These are phyloP conservation scores for Tricholoma matsutake DNA, from an alignment of 768 basidiomycete species.

Conservation along the genomic window DNA sequence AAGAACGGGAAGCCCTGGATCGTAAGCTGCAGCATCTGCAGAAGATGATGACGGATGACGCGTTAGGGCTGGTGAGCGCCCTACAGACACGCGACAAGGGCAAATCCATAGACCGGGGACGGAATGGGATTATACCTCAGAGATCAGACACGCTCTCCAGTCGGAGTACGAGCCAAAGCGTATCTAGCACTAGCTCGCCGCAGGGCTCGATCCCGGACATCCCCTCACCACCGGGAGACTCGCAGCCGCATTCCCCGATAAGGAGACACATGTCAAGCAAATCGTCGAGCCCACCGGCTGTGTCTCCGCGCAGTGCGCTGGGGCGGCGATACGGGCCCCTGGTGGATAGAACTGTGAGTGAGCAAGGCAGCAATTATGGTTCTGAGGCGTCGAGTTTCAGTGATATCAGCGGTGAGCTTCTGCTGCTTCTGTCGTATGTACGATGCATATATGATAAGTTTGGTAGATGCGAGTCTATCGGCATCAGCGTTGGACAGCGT, in stretches of 20 bases:
- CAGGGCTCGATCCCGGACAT: slow-evolving; percentile 81
- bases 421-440: background rate
- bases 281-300: slow-evolving; percentile 58
- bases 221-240: slow-evolving; percentile 63
- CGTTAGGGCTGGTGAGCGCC: slow-evolving; percentile 62
- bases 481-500: slow-evolving; percentile 81
- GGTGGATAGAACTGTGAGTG: slow-evolving; percentile 42
- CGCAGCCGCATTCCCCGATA: slow-evolving; percentile 51
- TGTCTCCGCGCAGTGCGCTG: slow-evolving; percentile 54
- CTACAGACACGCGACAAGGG: slow-evolving; percentile 35
- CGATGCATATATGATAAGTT: background rate
- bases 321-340: slow-evolving; percentile 46
- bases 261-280: slow-evolving; percentile 53
- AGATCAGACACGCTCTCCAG: slow-evolving; percentile 43
- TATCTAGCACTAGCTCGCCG: slow-evolving; percentile 72
- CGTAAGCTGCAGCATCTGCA: slow-evolving; percentile 68
- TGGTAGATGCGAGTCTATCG: slow-evolving; percentile 67
- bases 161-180: slow-evolving; percentile 62
- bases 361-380: slow-evolving; percentile 60
- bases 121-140: slow-evolving; percentile 33
- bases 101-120: slow-evolving; percentile 45
- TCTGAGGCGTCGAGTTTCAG: slow-evolving; percentile 83
- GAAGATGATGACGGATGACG: slow-evolving; percentile 69
- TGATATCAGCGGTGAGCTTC: slow-evolving; percentile 71
- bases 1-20: slow-evolving; percentile 66